Base-by-base conservation (phyloP, 345 rosid genomes). In the Erysimum cheiranthoides region DNA sequence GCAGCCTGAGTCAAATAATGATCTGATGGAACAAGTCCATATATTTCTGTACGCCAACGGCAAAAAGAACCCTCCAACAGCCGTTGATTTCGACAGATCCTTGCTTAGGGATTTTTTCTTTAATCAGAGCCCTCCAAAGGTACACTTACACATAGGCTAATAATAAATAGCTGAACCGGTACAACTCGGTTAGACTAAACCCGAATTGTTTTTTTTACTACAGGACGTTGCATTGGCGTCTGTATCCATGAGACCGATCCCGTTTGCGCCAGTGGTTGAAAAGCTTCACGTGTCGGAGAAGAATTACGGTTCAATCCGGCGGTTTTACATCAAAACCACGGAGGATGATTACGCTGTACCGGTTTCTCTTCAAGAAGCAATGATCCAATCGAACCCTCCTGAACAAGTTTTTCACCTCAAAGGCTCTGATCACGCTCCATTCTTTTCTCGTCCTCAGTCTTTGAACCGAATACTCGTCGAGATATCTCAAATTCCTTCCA, bases 171-270 rank as follows among this genome's bases (percentile, higher is more conserved):
- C 60, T 39, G 6, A 27, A 31, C 56, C 42, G 70, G 45, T 67
- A 61, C 18, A 47, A 40, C 14, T 73, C 47, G 64, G 61, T 70
- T 62, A 54, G 4, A 59, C 21, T 78, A 32, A 39, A 32, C 69
- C 66, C 1, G 18, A 31, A 11, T 71, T 68, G 40, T 36, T 46
- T 25, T 45, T 58, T 57, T 71, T 50, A 43, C 6, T 73, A 60
- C 85, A 95, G 97, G 99, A 95, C 78, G 80, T 95, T n/a, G 97
- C 96, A 39, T 88, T 95, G 71, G 97, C 99, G 21, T 92, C 97
- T 50, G 96, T 92, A 51, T 95, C 96, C 3, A 92, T 95, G 92
- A 88, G 98, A 82, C 84, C 95, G 8, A 89, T 90, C 77, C 99
- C 99, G 5, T 95, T 95, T 64, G 86, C 97, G 3, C 97, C 99